Evolutionary conservation across 108 stramenopile species (phyloP).

Genomic region (Cyclotella choctawhatcheeana): DNA sequence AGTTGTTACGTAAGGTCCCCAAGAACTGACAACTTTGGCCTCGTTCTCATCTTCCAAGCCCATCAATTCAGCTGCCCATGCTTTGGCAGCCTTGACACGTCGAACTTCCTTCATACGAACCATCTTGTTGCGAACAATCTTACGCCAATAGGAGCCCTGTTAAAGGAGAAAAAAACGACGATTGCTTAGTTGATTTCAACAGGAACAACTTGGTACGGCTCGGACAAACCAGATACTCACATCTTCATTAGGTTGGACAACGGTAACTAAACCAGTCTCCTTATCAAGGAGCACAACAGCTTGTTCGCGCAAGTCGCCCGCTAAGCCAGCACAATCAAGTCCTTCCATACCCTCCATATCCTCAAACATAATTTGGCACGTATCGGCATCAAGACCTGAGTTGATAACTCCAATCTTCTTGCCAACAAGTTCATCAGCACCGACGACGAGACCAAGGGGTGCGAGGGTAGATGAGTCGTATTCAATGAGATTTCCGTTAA

Average conservation of each 20-base stretch:
- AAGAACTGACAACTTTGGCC: slow-evolving; percentile 64
- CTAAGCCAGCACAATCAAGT: slow-evolving; percentile 57
- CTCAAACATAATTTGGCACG: slow-evolving; percentile 46
- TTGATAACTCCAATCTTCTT: slow-evolving; percentile 76
- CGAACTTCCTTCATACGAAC: slow-evolving; percentile 85
- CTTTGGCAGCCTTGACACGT: slow-evolving; percentile 80
- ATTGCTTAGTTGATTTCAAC: background rate
- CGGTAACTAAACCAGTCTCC: slow-evolving; percentile 53
- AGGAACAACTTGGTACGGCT: background rate
- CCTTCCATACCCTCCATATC: slow-evolving; percentile 70
- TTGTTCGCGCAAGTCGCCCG: slow-evolving; percentile 58
- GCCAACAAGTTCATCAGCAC: slow-evolving; percentile 78
- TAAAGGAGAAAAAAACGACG: background rate
- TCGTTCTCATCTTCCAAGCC: slow-evolving; percentile 53
- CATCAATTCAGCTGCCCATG: slow-evolving; percentile 62
- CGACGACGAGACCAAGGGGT: slow-evolving; percentile 93
- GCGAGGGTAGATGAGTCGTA: slow-evolving; percentile 91
- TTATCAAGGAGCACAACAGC: slow-evolving; percentile 69
- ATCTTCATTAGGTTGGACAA: slow-evolving; percentile 95
- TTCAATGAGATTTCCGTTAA: slow-evolving; percentile 90
- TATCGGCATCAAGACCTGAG: slow-evolving; percentile 62
- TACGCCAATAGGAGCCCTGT: slow-evolving; percentile 88
- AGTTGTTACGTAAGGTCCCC: slow-evolving; percentile 78
- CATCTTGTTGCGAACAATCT: slow-evolving; percentile 93
- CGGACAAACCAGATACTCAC: slow-evolving; percentile 22